Evolutionary conservation across 495 filamentous ascomycete species (phyloP).

Genomic region (Pseudevernia furfuracea): DNA sequence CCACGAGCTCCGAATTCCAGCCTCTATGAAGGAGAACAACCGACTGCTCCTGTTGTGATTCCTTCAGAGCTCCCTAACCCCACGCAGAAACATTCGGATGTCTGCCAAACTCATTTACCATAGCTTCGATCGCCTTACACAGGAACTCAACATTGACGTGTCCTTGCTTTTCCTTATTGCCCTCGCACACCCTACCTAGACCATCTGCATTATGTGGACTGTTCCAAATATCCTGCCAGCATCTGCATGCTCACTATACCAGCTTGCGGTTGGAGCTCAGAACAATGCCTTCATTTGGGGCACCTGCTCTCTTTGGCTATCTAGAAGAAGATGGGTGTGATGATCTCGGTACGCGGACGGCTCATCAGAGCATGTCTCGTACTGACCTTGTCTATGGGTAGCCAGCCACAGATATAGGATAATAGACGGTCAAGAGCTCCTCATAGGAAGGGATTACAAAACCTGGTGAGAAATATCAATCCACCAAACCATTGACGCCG

Average conservation of each 20-base stretch:
- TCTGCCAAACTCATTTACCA: not conserved
- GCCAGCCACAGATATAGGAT: constrained; percentile 9
- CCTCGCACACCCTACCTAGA: not conserved
- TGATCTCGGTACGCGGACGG: not conserved
- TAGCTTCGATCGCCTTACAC: not conserved
- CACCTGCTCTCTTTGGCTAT: not conserved
- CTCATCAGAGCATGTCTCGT: not conserved
- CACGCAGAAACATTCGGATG: not conserved
- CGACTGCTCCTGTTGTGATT: not conserved
- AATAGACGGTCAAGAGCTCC: constrained; percentile 31
- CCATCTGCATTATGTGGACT: not conserved
- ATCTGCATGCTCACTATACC: not conserved
- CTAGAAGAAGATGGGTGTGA: not conserved
- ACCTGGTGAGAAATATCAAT: constrained; percentile 25
- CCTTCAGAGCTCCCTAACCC: not conserved
- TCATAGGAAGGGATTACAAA: constrained; percentile 35
- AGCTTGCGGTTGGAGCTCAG: not conserved
- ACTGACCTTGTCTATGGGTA: not conserved
- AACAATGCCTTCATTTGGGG: not conserved
- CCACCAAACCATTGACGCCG: not conserved
- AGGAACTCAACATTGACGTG: not conserved
- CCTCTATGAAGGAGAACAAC: not conserved
- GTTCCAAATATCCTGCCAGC: not conserved
- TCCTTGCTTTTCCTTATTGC: not conserved
- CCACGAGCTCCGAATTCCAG: not conserved